Base-by-base conservation (phyloP, 805 yeast genomes). In the Wickerhamiella kazuoi region DNA sequence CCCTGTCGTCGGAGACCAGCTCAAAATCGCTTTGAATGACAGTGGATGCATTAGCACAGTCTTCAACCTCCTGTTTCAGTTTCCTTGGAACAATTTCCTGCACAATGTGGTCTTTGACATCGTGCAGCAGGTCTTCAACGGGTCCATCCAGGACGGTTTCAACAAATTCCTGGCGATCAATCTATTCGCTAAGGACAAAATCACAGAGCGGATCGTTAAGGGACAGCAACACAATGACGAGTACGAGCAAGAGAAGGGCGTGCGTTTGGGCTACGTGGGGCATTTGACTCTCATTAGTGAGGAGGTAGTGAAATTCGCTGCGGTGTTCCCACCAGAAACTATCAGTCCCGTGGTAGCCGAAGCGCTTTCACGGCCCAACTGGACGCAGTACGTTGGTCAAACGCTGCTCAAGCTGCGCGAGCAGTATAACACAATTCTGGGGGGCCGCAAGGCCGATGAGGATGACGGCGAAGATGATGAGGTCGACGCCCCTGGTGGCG, bases 101-200 rank as follows among this genome's bases (percentile, higher is more conserved):
- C 98, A 90, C 59, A 90, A 87, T 53, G 98, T 90, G 42, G 94
- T 90, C 7, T 90, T 87, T 65, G 99, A 90, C 60, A 73, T 90
- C 45, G 78, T 90, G 24, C 99, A 90, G 58, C 99, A 90, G 56
- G 74, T 90, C 16, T 71, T 90, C 56, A 84, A 83, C 57, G 97
- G 95, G 1, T 71, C 77, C 33, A 70, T 77, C 67, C 87, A 81
- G 46, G 71, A 78, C 43, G 87, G 94, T 13, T 86, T 79, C 51
- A 87, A 86, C 60, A 76, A 79, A 46, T 84, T 68, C 61, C 65
- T 75, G 44, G 78, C 75, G 21, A 71, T 64, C 62, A 87, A 82
- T 49, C 60, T 80, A 39, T 75, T 80, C 55, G 76, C 79, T 48
- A 67, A 72, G 52, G 76, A 74, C 37, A 55, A 66, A 11, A 71